Base-by-base conservation (phyloP, 371 early-diverging fungal species). In the Basidiobolus meristosporus region DNA sequence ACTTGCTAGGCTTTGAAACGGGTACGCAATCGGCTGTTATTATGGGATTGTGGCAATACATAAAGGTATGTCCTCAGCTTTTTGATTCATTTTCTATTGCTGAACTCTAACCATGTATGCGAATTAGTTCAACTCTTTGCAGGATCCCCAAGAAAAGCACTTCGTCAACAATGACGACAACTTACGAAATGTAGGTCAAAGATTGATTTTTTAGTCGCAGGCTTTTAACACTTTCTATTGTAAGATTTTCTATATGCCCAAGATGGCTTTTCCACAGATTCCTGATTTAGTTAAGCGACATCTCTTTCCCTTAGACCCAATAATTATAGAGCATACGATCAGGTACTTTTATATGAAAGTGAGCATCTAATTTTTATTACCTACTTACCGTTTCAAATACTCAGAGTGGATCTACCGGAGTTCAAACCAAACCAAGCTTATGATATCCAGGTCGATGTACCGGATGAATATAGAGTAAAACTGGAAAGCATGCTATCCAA, bases 1-100 rank as follows among this genome's bases (percentile, higher is more conserved):
- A 70, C 36, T 40, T 90, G 40, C 52, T 90, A 36, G 79, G 77
- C 40, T 57, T 90, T n/a, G 67, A 74, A 39, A 54, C 77, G 16
- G 88, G 82, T 44, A 79, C 82, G 0, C 59, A 73, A 31, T 61
- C 72, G 2, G 73, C 76, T 11, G 74, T 90, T 36, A 77, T 90
- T 29, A 70, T 80, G 67, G 82, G 74, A 10, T 47, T 97, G 28
- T 97, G 98, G 98, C 84, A 90, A 49, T 97, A 97, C 49, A 75
- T 93, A 52, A 92, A 89, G 65, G 77, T 71, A 53, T 40, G n/a
- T n/a, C n/a, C n/a, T n/a, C n/a, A n/a, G n/a, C n/a, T 10, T 2
- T 39, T n/a, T n/a, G n/a, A n/a, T n/a, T n/a, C n/a, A n/a, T n/a
- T n/a, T n/a, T n/a, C n/a, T n/a, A n/a, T n/a, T n/a, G n/a, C n/a